Conservation (phyloP, 139 green algal species). For the Chlorella sp. region DNA sequence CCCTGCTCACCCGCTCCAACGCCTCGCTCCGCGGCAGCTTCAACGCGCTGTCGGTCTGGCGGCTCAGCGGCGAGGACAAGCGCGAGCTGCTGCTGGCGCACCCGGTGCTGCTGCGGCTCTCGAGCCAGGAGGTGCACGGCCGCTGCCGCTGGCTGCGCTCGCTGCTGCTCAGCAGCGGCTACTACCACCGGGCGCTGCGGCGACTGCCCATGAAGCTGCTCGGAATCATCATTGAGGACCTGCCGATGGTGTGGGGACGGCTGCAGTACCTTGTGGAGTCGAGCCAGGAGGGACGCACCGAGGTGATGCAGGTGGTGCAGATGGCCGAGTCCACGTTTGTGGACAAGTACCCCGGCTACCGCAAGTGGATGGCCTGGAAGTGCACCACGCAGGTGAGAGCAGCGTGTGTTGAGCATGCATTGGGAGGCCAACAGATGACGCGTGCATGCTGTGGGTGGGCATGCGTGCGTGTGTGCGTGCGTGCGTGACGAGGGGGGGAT, state of each 20-base stretch:
- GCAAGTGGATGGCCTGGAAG: slow-evolving; percentile 3
- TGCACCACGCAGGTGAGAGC: neutral
- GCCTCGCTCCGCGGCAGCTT: slow-evolving; percentile 9
- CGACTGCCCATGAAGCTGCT: slow-evolving; percentile 15
- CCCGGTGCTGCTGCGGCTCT: slow-evolving; percentile 38
- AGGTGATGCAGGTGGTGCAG: slow-evolving; percentile 27
- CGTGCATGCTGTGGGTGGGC: no score
- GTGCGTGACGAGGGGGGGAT: no score
- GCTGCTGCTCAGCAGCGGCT: slow-evolving; percentile 31
- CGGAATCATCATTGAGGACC: slow-evolving; percentile 29
- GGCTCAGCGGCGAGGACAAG: slow-evolving; percentile 24
- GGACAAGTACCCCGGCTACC: neutral
- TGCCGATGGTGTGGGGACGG: slow-evolving; percentile 31
- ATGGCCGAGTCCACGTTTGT: neutral
- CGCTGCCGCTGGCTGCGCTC: slow-evolving; percentile 45
- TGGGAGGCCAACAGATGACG: no score
- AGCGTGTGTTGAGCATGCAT: no score
- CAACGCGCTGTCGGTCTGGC: slow-evolving; percentile 40
- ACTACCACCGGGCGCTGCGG: slow-evolving; percentile 33
- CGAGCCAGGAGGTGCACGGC: slow-evolving; percentile 33
- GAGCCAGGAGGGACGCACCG: slow-evolving; percentile 18
- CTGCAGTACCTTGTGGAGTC: slow-evolving; percentile 42
- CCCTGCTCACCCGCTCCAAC: slow-evolving; percentile 23
- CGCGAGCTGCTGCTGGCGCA: slow-evolving; percentile 18
- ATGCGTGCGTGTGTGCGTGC: no score